Evolutionary conservation across 768 basidiomycete species (phyloP).

Genomic region (Phallus indusiatus): DNA sequence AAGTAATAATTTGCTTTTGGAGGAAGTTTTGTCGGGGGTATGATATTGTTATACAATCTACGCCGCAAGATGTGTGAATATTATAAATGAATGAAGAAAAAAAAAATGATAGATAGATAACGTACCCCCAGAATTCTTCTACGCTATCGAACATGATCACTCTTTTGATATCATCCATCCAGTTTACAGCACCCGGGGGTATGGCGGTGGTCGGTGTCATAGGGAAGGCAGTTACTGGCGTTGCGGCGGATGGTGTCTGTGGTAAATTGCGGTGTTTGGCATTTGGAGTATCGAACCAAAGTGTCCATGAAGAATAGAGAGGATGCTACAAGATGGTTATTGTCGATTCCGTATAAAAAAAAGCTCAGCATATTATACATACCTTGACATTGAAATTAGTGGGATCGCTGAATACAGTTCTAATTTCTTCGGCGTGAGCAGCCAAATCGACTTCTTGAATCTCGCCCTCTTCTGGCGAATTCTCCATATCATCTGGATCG

Average conservation of each 20-base stretch:
- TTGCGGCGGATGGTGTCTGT: conserved; percentile 70
- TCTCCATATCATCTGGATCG: conserved; percentile 15
- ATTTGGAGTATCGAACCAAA: conserved; percentile 95
- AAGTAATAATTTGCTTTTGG: conserved; percentile 99
- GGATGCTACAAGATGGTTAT: conserved; percentile 55
- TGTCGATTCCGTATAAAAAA: not conserved
- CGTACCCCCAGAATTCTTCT: conserved; percentile 98
- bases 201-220: conserved; percentile 58
- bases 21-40: conserved; percentile 86
- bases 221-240: conserved; percentile 64
- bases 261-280: conserved; percentile 86
- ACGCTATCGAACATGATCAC: conserved; percentile 95
- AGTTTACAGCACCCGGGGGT: conserved; percentile 59
- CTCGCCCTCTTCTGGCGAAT: conserved; percentile 61
- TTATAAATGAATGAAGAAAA: conserved; percentile 12
- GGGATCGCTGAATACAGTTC: conserved; percentile 90
- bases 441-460: conserved; percentile 83
- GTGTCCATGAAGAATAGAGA: conserved; percentile 88
- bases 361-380: conserved; percentile 9
- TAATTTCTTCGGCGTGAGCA: conserved; percentile 70
- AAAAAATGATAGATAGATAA: conserved; percentile 11
- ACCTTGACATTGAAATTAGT: conserved; percentile 97
- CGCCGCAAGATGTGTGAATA: conserved; percentile 2
- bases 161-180: conserved; percentile 99
- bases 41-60: conserved; percentile 93